Evolutionary conservation across 2,329 filamentous ascomycete species (phyloP).

Genomic region (Trichoderma pleuroti): DNA sequence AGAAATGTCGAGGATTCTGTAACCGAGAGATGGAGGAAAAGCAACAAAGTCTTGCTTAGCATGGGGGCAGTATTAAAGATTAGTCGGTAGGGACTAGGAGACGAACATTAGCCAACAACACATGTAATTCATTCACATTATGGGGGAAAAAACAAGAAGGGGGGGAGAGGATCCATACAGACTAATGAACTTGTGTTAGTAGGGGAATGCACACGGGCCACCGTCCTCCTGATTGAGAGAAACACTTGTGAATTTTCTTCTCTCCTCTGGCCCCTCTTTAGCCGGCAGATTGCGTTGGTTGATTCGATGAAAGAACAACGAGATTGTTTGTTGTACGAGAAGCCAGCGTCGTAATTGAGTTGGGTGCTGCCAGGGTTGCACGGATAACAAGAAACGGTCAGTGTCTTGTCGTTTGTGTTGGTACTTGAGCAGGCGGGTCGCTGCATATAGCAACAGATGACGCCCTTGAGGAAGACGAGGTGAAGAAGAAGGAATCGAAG

Average conservation of each 20-base stretch:
- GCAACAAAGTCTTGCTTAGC: not conserved
- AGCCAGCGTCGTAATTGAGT: constrained; percentile 6
- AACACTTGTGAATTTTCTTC: not conserved
- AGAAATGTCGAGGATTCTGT: not conserved
- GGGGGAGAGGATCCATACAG: not conserved
- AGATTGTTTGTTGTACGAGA: constrained; percentile 7
- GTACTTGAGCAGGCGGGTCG: not conserved
- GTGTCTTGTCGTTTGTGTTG: not conserved
- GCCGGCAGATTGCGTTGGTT: not conserved
- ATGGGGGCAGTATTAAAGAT: not conserved
- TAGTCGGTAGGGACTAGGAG: not conserved
- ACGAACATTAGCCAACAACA: not conserved
- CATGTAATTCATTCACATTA: not conserved
- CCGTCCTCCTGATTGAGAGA: not conserved
- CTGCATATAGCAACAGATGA: not conserved
- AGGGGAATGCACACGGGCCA: constrained; percentile 7
- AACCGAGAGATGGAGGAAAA: not conserved
- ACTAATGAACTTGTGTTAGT: not conserved
- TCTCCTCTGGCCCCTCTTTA: not conserved
- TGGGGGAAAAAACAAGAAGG: not conserved
- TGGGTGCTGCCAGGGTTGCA: constrained; percentile 1
- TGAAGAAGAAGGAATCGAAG: not conserved
- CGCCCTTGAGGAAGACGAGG: not conserved
- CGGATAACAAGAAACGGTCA: not conserved
- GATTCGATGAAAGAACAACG: not conserved